A percentile compares a stretch with the other conserved stretches of the same genome.
Conservation (phyloP, 768 basidiomycete genomes). For the Lyophyllum decastes region DNA sequence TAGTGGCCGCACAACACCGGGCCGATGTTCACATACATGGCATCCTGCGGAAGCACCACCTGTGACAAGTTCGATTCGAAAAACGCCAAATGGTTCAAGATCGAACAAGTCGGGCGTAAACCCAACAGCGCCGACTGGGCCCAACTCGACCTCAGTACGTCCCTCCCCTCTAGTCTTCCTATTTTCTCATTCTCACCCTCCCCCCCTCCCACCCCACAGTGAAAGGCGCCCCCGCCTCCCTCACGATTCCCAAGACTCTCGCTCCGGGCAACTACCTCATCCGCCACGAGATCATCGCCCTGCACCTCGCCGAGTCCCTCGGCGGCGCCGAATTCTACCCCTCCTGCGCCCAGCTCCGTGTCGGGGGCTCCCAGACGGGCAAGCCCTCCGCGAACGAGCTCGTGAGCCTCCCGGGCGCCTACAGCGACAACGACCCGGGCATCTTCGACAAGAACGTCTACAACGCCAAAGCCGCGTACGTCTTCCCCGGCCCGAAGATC, state of each 20-base stretch:
- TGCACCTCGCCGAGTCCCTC: slow-evolving; percentile 57
- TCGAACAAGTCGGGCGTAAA: slow-evolving; percentile 51
- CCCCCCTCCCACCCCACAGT: slow-evolving; percentile 25
- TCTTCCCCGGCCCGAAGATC: slow-evolving; percentile 54
- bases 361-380: slow-evolving; percentile 57
- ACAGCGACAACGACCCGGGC: slow-evolving; percentile 69
- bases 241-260: slow-evolving; percentile 51
- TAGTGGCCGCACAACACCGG: slow-evolving; percentile 61
- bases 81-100: slow-evolving; percentile 75
- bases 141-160: slow-evolving; percentile 56
- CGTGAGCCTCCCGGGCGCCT: slow-evolving; percentile 73
- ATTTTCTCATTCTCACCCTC: neutral
- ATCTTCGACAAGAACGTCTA: slow-evolving; percentile 60
- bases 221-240: slow-evolving; percentile 38
- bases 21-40: slow-evolving; percentile 76
- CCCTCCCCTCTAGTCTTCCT: neutral
- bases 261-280: slow-evolving; percentile 73
- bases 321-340: slow-evolving; percentile 85
- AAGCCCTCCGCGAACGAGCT: slow-evolving; percentile 47
- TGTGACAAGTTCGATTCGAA: slow-evolving; percentile 63
- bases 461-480: slow-evolving; percentile 30
- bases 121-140: slow-evolving; percentile 43
- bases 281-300: slow-evolving; percentile 79
- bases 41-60: slow-evolving; percentile 54
- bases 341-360: slow-evolving; percentile 58